Base-by-base conservation (phyloP, 2,329 filamentous ascomycete genomes). In the Hirsutella rhossiliensis region DNA sequence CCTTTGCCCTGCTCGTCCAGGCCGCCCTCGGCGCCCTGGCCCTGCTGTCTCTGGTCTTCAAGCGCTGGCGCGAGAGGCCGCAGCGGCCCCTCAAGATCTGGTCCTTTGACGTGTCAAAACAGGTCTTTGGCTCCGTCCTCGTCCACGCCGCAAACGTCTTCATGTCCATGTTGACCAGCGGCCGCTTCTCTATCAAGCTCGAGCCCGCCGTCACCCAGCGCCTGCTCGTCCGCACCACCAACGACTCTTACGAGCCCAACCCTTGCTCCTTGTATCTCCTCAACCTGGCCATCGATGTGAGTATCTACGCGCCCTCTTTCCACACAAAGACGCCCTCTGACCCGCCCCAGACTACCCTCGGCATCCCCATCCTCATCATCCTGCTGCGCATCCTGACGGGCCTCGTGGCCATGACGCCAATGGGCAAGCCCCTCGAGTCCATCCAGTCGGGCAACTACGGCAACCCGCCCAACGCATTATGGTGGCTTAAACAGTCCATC, bases 31-130 rank as follows among this genome's bases (percentile, higher is more conserved):
- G 92, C 17, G 78, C 74, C 17, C 69, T 96, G 45, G 92, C 92
- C 9, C 67, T 97, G 43, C 69, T 90, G 44, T 86, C 88, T 1
- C 75, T 98, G 41, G 90, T 97, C 8, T 94, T 80, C 69, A 98
- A 98, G 70, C 77, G 92, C 53, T 95, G 84, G 80, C 78, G 86
- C 51, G 92, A 98, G 66, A 76, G 86, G 45, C 90, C 92, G 2
- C 90, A 96, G 61, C 77, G 92, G 44, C 90, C 90, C 1, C 59
- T 97, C 57, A 94, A 94, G 73, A 88, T 98, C 52, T 98, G 92
- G 90, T 89, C 86, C 62, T 98, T 97, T 62, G 92, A 98, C 60
- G 92, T 82, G 20, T 94, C 87, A 29, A 98, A 98, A 70, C 92
- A 98, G 69, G 87, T 98, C 43, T 85, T 97, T 56, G 92, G 92